Evolutionary conservation across 2,329 filamentous ascomycete species (phyloP), one percentile per base, ranked within the genome.

Genomic region (Aspergillus calidoustus): DNA sequence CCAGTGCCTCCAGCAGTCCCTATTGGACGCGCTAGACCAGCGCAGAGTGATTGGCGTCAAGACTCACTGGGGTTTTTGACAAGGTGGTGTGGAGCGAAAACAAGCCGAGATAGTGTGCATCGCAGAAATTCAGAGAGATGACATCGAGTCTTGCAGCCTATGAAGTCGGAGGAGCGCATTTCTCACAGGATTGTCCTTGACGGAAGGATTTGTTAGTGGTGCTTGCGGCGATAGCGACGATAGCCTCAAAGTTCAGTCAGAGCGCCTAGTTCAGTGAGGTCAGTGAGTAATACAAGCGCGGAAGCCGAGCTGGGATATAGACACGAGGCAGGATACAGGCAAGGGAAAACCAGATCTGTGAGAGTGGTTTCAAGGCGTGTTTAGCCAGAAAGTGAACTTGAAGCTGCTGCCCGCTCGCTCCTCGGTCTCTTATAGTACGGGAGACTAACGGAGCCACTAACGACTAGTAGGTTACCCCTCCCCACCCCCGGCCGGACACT

Each of bases 391-490:
- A 15, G 34, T 41, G 34, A 41, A 41, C 34, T 41, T 41, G 34
- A 41, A 41, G 34, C 34, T 41, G 34, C 34, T 41, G 34, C 34
- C 11, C 34, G 34, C 34, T 41, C 15, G 34, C 34, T 41, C 8
- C 34, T 41, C 34, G 5, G 34, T 13, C 34, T 41, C 34, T 41
- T 53, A 49, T 54, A 59, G 51, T 54, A 49, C 44, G 41, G 19
- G 13, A 48, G 22, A 54, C 50, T 48, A 53, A 53, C 49, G 41
- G 50, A 57, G 53, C 55, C 56, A 60, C 51, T 59, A 51, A 41
- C 44, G 30, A 58, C 62, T 61, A 50, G 64, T 63, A 63, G 43
- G 23, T 64, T 66, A 68, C 66, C 66, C 66, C 66, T 68, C 66
- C 64, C 66, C 66, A 68, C 66, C 64, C 64, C 62, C 66, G 59